Evolutionary conservation across 768 basidiomycete genomes (phyloP).

Genomic region (Pisolithus albus): DNA sequence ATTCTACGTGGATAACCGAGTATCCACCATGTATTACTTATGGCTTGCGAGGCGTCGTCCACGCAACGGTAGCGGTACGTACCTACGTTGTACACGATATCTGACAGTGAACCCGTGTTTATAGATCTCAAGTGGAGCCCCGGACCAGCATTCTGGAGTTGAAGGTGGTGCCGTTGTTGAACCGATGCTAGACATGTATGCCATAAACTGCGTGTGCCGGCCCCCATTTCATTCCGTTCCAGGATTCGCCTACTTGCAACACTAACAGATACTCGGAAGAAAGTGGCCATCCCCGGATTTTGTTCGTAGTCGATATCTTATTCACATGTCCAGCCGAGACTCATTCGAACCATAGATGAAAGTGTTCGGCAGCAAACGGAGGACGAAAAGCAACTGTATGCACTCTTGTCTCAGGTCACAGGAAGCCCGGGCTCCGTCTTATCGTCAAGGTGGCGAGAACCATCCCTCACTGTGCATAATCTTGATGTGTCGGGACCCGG

Average conservation of each 20-base stretch:
- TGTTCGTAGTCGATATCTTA: constrained; percentile 48
- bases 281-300: constrained; percentile 71
- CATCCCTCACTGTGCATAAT: constrained; percentile 83
- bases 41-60: constrained; percentile 89
- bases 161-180: constrained; percentile 86
- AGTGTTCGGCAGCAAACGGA: constrained; percentile 62
- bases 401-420: constrained; percentile 61
- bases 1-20: constrained; percentile 96
- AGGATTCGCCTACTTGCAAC: constrained; percentile 78
- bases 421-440: constrained; percentile 61
- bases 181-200: constrained; percentile 90
- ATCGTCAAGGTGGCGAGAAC: constrained; percentile 80
- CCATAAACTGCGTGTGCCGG: neutral
- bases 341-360: constrained; percentile 47
- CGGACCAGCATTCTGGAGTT: constrained; percentile 89
- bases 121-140: constrained; percentile 62
- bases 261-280: constrained; percentile 50
- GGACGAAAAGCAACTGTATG: constrained; percentile 63
- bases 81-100: neutral
- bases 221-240: neutral
- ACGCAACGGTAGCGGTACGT: constrained; percentile 68
- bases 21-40: constrained; percentile 91
- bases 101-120: neutral
- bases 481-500: constrained; percentile 77
- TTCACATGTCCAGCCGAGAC: neutral